Conservation (phyloP, 768 basidiomycete species). For the Mrakia hoshinonis region DNA sequence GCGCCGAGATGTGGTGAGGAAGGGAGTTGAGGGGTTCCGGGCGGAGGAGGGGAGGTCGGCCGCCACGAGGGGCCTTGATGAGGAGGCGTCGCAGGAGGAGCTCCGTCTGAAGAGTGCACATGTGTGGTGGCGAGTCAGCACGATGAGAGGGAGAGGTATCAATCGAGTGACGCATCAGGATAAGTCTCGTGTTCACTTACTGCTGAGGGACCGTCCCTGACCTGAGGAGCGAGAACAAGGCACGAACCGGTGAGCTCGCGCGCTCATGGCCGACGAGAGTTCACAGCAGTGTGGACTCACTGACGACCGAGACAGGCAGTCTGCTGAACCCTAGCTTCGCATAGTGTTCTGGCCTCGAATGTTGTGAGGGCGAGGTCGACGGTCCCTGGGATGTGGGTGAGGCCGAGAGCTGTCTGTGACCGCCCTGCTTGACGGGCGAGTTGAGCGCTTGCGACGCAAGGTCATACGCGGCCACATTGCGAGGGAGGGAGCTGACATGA, state of each 20-base stretch:
- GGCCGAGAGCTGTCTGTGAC: not conserved
- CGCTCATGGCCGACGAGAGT: not conserved
- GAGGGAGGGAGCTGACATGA: not conserved
- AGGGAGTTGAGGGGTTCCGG: not conserved
- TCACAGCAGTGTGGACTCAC: not conserved
- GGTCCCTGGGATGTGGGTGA: not conserved
- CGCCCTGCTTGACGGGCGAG: not conserved
- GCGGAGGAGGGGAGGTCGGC: not conserved
- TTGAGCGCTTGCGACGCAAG: not conserved
- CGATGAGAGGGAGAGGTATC: not conserved
- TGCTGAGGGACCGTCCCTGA: not conserved
- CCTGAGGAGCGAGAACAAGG: not conserved
- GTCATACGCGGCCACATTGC: not conserved
- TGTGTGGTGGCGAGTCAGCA: not conserved
- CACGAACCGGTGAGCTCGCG: not conserved
- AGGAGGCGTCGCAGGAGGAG: not conserved
- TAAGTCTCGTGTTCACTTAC: not conserved
- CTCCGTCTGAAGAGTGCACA: not conserved
- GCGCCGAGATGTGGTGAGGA: not conserved
- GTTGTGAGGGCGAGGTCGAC: not conserved
- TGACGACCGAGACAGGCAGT: not conserved
- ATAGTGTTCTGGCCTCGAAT: slow-evolving; percentile 4
- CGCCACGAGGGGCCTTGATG: not conserved
- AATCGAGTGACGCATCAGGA: not conserved
- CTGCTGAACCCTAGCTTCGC: not conserved